These are phyloP conservation scores for Serendipita vermifera DNA, from an alignment of 768 basidiomycete species.

Conservation along the genomic window DNA sequence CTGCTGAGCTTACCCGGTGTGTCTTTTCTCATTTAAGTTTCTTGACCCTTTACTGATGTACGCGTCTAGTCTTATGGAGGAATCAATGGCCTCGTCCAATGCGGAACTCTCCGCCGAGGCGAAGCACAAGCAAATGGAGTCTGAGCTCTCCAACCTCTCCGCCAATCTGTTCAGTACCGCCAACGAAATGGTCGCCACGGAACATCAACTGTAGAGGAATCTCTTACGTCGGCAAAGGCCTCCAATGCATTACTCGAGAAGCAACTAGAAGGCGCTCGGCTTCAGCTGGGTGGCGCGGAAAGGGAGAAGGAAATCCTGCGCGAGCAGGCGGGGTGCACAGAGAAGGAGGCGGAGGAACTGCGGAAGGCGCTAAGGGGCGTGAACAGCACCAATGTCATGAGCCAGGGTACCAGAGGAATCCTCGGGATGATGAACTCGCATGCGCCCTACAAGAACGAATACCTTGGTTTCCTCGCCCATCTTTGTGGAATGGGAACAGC, in stretches of 20 bases:
- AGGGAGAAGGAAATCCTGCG: slow-evolving; percentile 64
- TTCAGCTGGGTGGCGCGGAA: slow-evolving; percentile 66
- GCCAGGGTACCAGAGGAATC: slow-evolving; percentile 18
- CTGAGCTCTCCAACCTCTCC: slow-evolving; percentile 89
- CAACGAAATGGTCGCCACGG: slow-evolving; percentile 96
- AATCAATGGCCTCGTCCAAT: not conserved
- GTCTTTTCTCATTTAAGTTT: not conserved
- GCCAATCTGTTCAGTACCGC: slow-evolving; percentile 83
- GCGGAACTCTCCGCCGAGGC: slow-evolving; percentile 41
- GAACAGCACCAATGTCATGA: slow-evolving; percentile 7
- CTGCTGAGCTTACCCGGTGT: slow-evolving; percentile 67
- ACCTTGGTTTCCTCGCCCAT: slow-evolving; percentile 61
- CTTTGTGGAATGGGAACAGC: slow-evolving; percentile 55
- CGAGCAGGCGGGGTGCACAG: slow-evolving; percentile 50
- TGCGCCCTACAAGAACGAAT: slow-evolving; percentile 60
- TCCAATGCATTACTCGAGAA: not conserved
- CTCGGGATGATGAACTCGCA: slow-evolving; percentile 52
- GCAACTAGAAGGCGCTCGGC: slow-evolving; percentile 39
- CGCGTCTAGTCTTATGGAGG: not conserved
- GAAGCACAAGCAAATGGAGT: slow-evolving; percentile 72
- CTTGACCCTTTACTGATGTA: not conserved
- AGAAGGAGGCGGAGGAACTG: slow-evolving; percentile 39
- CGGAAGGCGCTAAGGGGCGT: slow-evolving; percentile 15
- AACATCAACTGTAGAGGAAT: slow-evolving; percentile 34
- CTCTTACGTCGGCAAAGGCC: not conserved